Base-by-base conservation (phyloP, 257 asterid species). In the Solanum boliviense region DNA sequence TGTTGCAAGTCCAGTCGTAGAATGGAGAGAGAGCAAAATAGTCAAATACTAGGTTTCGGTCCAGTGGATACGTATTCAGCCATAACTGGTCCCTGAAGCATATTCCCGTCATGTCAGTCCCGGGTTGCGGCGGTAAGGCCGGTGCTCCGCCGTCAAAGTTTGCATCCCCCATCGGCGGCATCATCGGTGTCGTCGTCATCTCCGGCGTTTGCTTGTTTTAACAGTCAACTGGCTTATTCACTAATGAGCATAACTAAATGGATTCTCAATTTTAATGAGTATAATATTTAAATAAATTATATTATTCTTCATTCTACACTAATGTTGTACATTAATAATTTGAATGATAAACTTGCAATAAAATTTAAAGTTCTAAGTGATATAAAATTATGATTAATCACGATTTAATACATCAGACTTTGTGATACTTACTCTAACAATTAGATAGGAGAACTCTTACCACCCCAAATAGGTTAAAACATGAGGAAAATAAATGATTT, bases 21-120 rank as follows among this genome's bases (percentile, higher is more conserved):
- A 95, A 97, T 1, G 98, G 98, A 5, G 99, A 95, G 29, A 97
- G 96, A 3, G 97, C 98, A 75, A 97, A 97, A 94, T 97, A 97
- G 92, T 97, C 99, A 89, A 97, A 97, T 83, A 95, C 98, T 84
- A 95, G 93, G 94, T 95, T 95, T 44, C 98, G 91, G 83, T 97
- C 99, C 39, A 95, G 95, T 6, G 99, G 98, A 87, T 94, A 95
- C 1, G 96, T 91, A 84, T 97, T 95, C 78, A 97, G 93, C 99
- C 99, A 97, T 34, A 95, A 93, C 95, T 97, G 99, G 84, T 97
- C 99, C 78, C 98, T 93, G 81, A 97, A 97, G 89, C 96, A 93
- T 84, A 95, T 95, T 23, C 98, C 94, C 7, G 96, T 95, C 98
- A 95, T 95, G 90, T 97, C 98, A 38, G 98, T 95, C 46, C 98